A percentile compares a stretch with the other conserved stretches of the same genome.
Conservation (phyloP, 306 rosid species). For the Comarum palustre region DNA sequence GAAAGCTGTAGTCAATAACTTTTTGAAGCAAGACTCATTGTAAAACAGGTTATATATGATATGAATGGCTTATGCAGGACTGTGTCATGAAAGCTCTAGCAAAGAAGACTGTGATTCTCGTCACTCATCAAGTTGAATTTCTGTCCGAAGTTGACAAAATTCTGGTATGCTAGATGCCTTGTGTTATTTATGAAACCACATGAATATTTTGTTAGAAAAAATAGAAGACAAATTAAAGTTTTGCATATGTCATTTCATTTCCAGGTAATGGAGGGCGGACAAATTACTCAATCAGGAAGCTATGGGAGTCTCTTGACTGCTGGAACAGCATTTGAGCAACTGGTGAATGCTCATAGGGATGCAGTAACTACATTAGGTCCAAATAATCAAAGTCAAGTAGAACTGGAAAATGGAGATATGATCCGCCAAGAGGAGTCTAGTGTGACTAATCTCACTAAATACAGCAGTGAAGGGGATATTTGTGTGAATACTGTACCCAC, state of each 20-base stretch:
- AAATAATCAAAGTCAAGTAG: constrained; percentile 25
- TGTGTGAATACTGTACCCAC: constrained; percentile 29
- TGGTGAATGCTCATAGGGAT: constrained; percentile 75
- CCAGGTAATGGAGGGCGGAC: constrained; percentile 66
- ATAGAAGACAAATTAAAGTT: not conserved
- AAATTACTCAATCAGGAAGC: constrained; percentile 59
- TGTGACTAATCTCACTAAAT: constrained; percentile 22
- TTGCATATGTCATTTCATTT: constrained; percentile 10
- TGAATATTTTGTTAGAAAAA: not conserved
- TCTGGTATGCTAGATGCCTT: too few relatives aligned
- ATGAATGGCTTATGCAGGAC: constrained; percentile 43
- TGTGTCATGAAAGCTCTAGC: constrained; percentile 63
- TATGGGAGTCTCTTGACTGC: constrained; percentile 55
- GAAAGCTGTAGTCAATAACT: constrained; percentile 1
- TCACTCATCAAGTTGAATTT: constrained; percentile 86
- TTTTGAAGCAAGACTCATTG: not conserved
- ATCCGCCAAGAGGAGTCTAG: constrained; percentile 25
- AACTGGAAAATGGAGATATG: constrained; percentile 18
- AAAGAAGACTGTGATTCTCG: constrained; percentile 64
- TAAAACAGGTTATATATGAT: constrained; percentile 10
- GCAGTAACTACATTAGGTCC: constrained; percentile 34
- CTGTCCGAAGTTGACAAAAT: constrained; percentile 60
- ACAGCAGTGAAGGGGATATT: constrained; percentile 34
- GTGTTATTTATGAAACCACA: not conserved
- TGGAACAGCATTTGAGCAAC: constrained; percentile 73